Percentiles rank a stretch among this genome's conserved stretches.
Conservation (phyloP, 1,284 basidiomycete species). For the Entoloma clypeatum region DNA sequence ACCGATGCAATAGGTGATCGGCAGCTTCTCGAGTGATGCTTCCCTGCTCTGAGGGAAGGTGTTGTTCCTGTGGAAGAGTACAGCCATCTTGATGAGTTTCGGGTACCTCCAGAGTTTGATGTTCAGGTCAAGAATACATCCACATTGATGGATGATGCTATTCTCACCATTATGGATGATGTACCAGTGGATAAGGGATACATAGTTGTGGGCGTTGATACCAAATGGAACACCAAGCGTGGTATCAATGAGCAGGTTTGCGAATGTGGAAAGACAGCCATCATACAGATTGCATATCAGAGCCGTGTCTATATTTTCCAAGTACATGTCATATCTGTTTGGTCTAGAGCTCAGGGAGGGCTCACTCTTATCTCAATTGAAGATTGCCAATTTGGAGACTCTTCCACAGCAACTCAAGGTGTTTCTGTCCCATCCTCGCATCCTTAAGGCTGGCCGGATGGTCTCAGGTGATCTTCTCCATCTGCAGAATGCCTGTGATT, state of each 20-base stretch:
- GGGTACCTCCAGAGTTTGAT: too few species aligned
- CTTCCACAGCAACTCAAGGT: background rate
- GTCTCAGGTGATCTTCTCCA: slow-evolving; percentile 19
- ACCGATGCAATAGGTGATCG: too few species aligned
- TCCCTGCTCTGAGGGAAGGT: too few species aligned
- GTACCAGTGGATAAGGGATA: too few species aligned
- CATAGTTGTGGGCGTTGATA: too few species aligned
- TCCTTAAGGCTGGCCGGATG: slow-evolving; percentile 20
- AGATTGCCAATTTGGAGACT: too few species aligned
- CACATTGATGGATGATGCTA: too few species aligned
- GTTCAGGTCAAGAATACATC: too few species aligned
- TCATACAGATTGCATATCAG: slow-evolving; percentile 2
- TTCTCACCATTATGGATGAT: too few species aligned
- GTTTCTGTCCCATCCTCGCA: slow-evolving; percentile 16
- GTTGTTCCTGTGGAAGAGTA: too few species aligned
- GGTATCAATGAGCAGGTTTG: background rate
- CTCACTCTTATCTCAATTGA: slow-evolving; percentile 1
- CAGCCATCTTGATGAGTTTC: too few species aligned
- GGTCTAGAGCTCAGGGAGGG: background rate
- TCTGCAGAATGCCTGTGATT: slow-evolving; percentile 13
- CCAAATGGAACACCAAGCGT: slow-evolving; percentile 2
- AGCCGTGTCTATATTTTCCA: slow-evolving; percentile 2
- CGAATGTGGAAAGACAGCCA: slow-evolving; percentile 1
- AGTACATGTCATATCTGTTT: background rate
- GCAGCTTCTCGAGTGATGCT: too few species aligned